These are phyloP conservation scores for Trypanosomatidae sp. DNA, from an alignment of 208 protist genomes.

Conservation along the genomic window DNA sequence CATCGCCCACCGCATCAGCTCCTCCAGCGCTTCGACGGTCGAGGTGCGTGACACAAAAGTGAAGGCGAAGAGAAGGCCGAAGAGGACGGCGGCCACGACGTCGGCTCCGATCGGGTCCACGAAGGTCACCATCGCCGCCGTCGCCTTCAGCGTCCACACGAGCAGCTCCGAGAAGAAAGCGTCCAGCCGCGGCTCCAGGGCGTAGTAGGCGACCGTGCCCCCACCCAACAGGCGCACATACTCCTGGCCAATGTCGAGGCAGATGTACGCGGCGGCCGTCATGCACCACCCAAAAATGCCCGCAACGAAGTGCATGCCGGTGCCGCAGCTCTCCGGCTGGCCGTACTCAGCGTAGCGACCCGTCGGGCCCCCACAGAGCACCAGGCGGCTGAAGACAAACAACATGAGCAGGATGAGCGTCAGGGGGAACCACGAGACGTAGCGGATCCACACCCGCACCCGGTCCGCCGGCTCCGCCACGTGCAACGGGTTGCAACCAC, in stretches of 20 bases:
- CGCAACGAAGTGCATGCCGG: conserved; percentile 9
- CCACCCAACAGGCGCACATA: conserved; percentile 17
- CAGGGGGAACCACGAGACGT: conserved; percentile 17
- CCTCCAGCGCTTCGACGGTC: conserved; percentile 22
- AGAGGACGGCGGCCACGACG: conserved; percentile 1
- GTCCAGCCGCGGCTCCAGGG: conserved; percentile 24
- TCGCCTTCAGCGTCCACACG: conserved; percentile 28
- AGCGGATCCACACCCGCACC: conserved; percentile 8
- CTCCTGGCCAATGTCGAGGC: conserved; percentile 12
- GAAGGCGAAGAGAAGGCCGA: conserved; percentile 16
- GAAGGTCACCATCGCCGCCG: conserved; percentile 5
- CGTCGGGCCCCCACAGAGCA: conserved; percentile 13
- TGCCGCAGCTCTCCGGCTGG: conserved; percentile 4
- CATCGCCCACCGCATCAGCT: conserved; percentile 12
- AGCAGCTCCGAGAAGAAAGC: conserved; percentile 26
- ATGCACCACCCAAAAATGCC: conserved; percentile 10
- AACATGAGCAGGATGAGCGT: conserved; percentile 15
- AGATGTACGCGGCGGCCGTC: conserved; percentile 3
- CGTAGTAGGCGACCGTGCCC: conserved; percentile 18
- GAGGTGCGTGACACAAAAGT: conserved; percentile 1
- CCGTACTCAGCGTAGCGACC: background rate
- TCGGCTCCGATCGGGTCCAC: conserved; percentile 9
- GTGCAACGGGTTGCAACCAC: conserved; percentile 16
- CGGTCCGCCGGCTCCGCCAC: conserved; percentile 8
- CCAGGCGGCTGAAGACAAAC: conserved; percentile 9